Percentiles rank a stretch among this genome's conserved stretches.
phyloP scores from a whole-genome alignment of 1,139 yeast species.

The Eremothecium gossypii region DNA sequence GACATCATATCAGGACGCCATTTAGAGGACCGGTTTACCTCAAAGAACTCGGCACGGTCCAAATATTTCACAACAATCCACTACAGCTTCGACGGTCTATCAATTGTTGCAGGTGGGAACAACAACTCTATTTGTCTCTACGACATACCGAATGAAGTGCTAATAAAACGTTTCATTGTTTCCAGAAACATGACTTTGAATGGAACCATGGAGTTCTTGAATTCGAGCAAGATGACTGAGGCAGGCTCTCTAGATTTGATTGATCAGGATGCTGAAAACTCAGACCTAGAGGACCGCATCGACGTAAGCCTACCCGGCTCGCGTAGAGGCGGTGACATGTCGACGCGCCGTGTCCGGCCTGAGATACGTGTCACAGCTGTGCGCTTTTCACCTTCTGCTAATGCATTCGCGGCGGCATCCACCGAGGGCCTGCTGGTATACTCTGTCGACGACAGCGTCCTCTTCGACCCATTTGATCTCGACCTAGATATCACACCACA shows the following conservation, averaged over 20 bases:
- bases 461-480: conserved; percentile 91
- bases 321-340: conserved; percentile 70
- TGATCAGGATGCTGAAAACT: conserved; percentile 77
- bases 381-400: conserved; percentile 81
- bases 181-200: conserved; percentile 85
- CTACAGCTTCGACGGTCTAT: conserved; percentile 84
- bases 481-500: conserved; percentile 89
- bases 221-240: conserved; percentile 75
- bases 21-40: conserved; percentile 68
- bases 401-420: conserved; percentile 89
- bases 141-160: conserved; percentile 79
- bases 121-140: conserved; percentile 86
- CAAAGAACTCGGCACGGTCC: conserved; percentile 75
- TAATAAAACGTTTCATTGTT: conserved; percentile 70
- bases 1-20: conserved; percentile 88
- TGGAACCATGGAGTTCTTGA: conserved; percentile 75
- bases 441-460: conserved; percentile 64
- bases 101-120: conserved; percentile 87
- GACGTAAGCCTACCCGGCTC: conserved; percentile 84
- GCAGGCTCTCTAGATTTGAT: conserved; percentile 79
- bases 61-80: conserved; percentile 73
- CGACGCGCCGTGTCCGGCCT: conserved; percentile 67
- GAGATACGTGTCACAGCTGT: conserved; percentile 71
- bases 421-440: conserved; percentile 87
- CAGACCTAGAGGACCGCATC: conserved; percentile 75